A percentile compares a stretch with the other conserved stretches of the same genome.
phyloP scores from a whole-genome alignment of 352 stramenopile genomes.

The Phytopythium ostracodes region DNA sequence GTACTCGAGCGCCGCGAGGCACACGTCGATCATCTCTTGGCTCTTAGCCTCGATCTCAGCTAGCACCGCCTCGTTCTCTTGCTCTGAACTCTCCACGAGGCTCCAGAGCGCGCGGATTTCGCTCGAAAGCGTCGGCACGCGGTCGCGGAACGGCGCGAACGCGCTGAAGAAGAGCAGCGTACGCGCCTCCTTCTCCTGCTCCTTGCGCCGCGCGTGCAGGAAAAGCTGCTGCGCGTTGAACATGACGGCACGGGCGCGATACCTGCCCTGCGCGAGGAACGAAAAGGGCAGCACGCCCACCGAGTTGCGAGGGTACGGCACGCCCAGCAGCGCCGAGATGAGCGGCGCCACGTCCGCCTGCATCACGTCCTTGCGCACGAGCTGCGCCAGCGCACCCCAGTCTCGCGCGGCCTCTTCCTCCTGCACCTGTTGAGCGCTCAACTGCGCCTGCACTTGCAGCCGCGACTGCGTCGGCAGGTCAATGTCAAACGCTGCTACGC shows the following conservation, averaged over 20 bases:
- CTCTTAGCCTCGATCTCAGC: conserved; percentile 41
- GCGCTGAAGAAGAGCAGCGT: conserved; percentile 65
- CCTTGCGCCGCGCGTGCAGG: conserved; percentile 59
- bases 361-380: conserved; percentile 77
- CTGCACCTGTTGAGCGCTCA: conserved; percentile 45
- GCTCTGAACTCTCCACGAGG: neutral
- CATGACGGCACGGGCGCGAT: conserved; percentile 58
- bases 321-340: conserved; percentile 60
- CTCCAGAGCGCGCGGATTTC: conserved; percentile 20
- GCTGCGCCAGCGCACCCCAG: conserved; percentile 38
- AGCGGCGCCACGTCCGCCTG: conserved; percentile 81
- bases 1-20: conserved; percentile 69
- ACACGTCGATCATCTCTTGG: conserved; percentile 69
- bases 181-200: conserved; percentile 51
- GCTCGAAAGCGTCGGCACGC: conserved; percentile 22
- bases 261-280: conserved; percentile 54
- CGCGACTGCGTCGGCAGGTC: conserved; percentile 69
- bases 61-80: conserved; percentile 18
- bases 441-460: conserved; percentile 51
- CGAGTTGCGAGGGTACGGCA: conserved; percentile 82
- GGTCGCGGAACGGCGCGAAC: conserved; percentile 41
- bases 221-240: conserved; percentile 75
- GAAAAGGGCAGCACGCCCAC: conserved; percentile 73
- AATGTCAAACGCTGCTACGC: conserved; percentile 30
- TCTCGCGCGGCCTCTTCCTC: conserved; percentile 34